Evolutionary conservation across 1,284 basidiomycete species (phyloP).

Genomic region (Cutaneotrichosporon cavernicola): DNA sequence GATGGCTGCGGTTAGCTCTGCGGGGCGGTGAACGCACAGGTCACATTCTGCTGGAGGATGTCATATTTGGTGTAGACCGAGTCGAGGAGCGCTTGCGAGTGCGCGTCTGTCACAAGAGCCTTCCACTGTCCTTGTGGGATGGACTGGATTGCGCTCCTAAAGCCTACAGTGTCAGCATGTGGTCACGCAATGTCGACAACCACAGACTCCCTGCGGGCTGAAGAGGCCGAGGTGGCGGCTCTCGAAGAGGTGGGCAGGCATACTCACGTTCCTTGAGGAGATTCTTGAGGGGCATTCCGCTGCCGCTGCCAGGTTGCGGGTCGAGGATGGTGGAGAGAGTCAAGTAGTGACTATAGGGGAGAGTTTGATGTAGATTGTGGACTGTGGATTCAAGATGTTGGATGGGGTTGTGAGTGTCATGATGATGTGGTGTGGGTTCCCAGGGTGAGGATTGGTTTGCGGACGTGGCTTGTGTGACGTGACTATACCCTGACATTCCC

Average conservation of each 20-base stretch:
- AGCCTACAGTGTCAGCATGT: slow-evolving; percentile 35
- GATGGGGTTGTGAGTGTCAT: not conserved
- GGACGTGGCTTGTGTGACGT: not conserved
- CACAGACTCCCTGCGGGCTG: not conserved
- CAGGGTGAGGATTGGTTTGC: not conserved
- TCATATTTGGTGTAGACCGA: slow-evolving; percentile 90
- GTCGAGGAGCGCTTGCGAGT: slow-evolving; percentile 79
- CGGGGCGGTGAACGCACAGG: slow-evolving; percentile 63
- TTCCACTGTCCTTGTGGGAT: slow-evolving; percentile 87
- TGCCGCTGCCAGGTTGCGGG: not conserved
- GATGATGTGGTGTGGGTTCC: not conserved
- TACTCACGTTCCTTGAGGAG: slow-evolving; percentile 50
- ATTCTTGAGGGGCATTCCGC: slow-evolving; percentile 46
- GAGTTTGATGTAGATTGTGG: not conserved
- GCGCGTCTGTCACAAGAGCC: slow-evolving; percentile 91
- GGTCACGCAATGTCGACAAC: not conserved
- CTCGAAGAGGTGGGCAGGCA: not conserved
- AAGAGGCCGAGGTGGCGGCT: not conserved
- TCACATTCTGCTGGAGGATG: slow-evolving; percentile 89
- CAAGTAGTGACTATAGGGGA: not conserved
- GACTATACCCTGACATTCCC: not conserved
- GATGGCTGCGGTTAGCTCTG: slow-evolving; percentile 44
- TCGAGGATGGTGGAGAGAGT: not conserved
- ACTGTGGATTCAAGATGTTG: not conserved
- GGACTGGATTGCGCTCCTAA: slow-evolving; percentile 56